phyloP scores from a whole-genome alignment of 1,284 basidiomycete species.

The Sporisorium reilianum region DNA sequence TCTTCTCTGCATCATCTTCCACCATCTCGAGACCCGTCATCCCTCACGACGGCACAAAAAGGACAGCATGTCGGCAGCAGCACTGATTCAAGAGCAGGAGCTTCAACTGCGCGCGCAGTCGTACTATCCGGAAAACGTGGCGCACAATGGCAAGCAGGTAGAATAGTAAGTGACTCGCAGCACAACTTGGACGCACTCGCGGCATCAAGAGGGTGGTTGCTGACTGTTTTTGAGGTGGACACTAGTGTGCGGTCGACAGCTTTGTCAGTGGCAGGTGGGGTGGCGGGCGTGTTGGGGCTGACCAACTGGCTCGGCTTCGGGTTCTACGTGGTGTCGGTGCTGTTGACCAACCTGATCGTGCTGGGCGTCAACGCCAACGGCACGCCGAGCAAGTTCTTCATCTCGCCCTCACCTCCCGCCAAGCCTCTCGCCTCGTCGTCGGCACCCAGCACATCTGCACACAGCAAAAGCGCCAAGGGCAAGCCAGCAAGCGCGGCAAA shows the following conservation, averaged over 20 bases:
- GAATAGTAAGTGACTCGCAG: slow-evolving; percentile 62
- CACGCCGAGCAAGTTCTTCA: slow-evolving; percentile 48
- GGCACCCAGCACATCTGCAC: background rate
- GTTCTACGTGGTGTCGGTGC: slow-evolving; percentile 59
- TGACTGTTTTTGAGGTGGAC: background rate
- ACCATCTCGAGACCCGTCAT: background rate
- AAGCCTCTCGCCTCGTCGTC: slow-evolving; percentile 13
- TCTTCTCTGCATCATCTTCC: background rate
- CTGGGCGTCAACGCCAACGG: slow-evolving; percentile 50
- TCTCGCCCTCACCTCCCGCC: slow-evolving; percentile 37
- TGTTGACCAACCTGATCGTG: slow-evolving; percentile 55
- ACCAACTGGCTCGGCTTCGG: slow-evolving; percentile 63
- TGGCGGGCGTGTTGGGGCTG: slow-evolving; percentile 64
- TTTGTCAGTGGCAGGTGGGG: slow-evolving; percentile 59
- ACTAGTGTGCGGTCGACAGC: slow-evolving; percentile 60
- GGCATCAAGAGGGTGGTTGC: background rate
- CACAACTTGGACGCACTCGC: background rate
- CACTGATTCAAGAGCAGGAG: slow-evolving; percentile 43
- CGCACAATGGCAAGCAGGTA: slow-evolving; percentile 60
- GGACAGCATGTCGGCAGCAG: slow-evolving; percentile 39
- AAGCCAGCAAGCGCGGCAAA: slow-evolving; percentile 1
- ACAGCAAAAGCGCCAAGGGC: slow-evolving; percentile 11
- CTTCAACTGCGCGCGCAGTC: slow-evolving; percentile 50
- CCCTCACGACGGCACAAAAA: background rate
- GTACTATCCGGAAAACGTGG: slow-evolving; percentile 60